Base-by-base conservation (phyloP, 768 basidiomycete species). In the Xerocomellus chrysenteron region DNA sequence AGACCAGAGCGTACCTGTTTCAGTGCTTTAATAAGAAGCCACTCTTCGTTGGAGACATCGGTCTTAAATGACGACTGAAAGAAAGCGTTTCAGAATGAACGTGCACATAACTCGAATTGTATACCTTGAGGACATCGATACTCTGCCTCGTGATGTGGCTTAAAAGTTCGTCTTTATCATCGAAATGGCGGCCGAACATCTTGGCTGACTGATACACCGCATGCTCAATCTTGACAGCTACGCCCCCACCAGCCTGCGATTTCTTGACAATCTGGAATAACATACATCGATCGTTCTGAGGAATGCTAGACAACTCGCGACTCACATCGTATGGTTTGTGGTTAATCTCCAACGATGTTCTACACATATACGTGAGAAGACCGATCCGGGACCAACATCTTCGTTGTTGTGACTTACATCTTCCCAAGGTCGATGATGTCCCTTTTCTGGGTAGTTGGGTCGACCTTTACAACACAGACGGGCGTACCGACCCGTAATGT, bases 181-280 rank as follows among this genome's bases (percentile, higher is more conserved):
- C 89, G 67, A 94, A 98, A 74, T 98, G 96, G 62, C 95, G 85
- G 6, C 95, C 94, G 68, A 90, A 98, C 86, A 94, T 88, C 75
- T 94, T 96, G 30, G 94, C 86, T 26, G 90, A 89, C 74, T 98
- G 90, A 73, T 98, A 94, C 12, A 95, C 88, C 4, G 94, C 95
- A 71, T 96, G 91, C 72, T 98, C 97, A 57, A 98, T 98, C 81
- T 98, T 99, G 64, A 98, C 91, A 0, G 97, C 96, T 14, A 98
- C 95, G 67, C 97, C 96, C 47, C 82, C 95, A 65, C 94, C 96
- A n/a, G 92, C 86, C 72, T 98, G 94, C 2, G 86, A 79, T 74
- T 92, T 95, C 78, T 97, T 98, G 64, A 98, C 83, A 28, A 92
- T 78, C 91, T 93, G 64, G 19, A 66, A 47, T 17, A 30, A 28